phyloP scores from a whole-genome alignment of 371 early-diverging fungal species.

The Mycotypha africana region DNA sequence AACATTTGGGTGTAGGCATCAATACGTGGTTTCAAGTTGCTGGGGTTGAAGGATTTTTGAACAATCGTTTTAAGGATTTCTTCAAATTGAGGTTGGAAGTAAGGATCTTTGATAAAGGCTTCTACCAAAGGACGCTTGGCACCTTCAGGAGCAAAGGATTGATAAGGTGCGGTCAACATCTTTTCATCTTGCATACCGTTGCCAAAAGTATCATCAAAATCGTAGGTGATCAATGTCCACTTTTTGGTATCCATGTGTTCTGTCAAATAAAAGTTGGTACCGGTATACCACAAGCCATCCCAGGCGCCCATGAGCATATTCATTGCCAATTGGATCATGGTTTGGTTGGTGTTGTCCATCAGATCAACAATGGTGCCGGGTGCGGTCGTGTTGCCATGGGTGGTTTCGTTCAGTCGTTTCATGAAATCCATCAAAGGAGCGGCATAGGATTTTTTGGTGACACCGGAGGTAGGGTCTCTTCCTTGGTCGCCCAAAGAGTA shows the following conservation, averaged over 20 bases:
- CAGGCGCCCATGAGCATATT: conserved; percentile 45
- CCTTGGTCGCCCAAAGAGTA: conserved; percentile 31
- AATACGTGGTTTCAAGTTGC: conserved; percentile 35
- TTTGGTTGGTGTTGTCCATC: conserved; percentile 26
- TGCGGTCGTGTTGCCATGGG: too few relatives aligned
- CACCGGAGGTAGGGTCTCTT: conserved; percentile 4
- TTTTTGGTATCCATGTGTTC: conserved; percentile 32
- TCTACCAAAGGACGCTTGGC: conserved; percentile 30
- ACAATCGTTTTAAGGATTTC: conserved; percentile 35
- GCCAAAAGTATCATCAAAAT: conserved; percentile 52
- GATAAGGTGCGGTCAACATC: conserved; percentile 29
- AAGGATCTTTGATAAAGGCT: conserved; percentile 31
- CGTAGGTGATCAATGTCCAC: conserved; percentile 48
- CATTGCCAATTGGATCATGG: conserved; percentile 40
- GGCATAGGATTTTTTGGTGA: conserved; percentile 13
- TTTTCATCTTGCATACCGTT: conserved; percentile 26
- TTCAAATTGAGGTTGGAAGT: conserved; percentile 36
- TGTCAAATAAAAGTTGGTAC: conserved; percentile 43
- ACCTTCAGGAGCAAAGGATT: conserved; percentile 25
- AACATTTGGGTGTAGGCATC: conserved; percentile 45
- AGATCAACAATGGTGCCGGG: conserved; percentile 24
- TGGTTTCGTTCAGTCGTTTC: conserved; percentile 15
- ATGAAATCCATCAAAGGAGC: conserved; percentile 24
- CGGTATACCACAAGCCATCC: conserved; percentile 45
- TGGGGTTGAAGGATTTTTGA: conserved; percentile 44